Evolutionary conservation across 1,284 basidiomycete species (phyloP).

Genomic region (Leccinum variabile): DNA sequence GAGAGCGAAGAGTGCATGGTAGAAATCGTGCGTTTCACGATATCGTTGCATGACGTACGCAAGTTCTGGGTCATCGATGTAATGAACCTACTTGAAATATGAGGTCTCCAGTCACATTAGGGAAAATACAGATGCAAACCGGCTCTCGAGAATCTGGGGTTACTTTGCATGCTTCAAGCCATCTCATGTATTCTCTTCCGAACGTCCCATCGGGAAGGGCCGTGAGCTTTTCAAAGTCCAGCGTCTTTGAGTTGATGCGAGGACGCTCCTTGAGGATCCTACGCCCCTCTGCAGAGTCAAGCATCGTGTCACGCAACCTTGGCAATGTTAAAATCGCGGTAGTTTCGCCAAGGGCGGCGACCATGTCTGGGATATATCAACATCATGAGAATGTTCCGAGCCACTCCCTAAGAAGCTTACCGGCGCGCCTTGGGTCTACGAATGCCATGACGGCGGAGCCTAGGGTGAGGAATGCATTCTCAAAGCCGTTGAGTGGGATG

Average conservation of each 20-base stretch:
- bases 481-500: constrained; percentile 77
- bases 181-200: constrained; percentile 86
- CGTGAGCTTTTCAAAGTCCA: constrained; percentile 72
- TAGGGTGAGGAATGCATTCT: constrained; percentile 82
- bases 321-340: constrained; percentile 85
- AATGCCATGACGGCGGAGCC: constrained; percentile 88
- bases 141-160: constrained; percentile 94
- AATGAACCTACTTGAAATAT: constrained; percentile 68
- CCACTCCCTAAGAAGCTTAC: constrained; percentile 45
- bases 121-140: constrained; percentile 46
- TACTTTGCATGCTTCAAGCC: constrained; percentile 89
- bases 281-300: constrained; percentile 77
- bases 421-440: constrained; percentile 80
- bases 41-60: constrained; percentile 99
- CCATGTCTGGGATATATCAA: constrained; percentile 67
- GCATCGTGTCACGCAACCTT: constrained; percentile 78
- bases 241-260: constrained; percentile 73
- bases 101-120: constrained; percentile 1
- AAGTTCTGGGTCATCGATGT: constrained; percentile 90
- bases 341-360: constrained; percentile 89
- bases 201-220: constrained; percentile 79
- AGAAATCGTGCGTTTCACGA: constrained; percentile 96
- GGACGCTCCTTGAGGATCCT: constrained; percentile 84
- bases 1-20: constrained; percentile 86
- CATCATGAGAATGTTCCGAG: background rate